Evolutionary conservation across 768 basidiomycete genomes (phyloP), one percentile per base, ranked within the genome.

Genomic region (Tephrocybe rancida): DNA sequence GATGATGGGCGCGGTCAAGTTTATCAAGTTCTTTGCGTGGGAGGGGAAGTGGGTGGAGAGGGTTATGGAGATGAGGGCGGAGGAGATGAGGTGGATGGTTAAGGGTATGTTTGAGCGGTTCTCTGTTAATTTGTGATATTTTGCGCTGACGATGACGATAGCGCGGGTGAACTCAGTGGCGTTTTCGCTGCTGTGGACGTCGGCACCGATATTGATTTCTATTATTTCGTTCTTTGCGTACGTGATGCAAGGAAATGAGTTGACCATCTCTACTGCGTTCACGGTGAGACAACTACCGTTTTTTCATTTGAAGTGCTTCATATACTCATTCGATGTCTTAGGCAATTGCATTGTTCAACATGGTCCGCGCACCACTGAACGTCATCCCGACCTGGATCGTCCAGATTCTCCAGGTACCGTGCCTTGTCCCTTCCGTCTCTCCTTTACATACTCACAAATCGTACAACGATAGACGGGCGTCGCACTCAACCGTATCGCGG

Each of bases 21-120:
- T 88, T 63, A 85, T 88, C 76, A 90, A 91, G 67, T 89, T 90
- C 75, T 90, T 91, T 56, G 88, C 88, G 1, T 91, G 89, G 80
- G 88, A 90, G 59, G 79, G 85, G 37, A 78, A 81, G 11, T 92
- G 92, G 91, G 87, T 89, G 38, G 69, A 79, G 24, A 77, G 84
- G 11, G 84, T 79, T 0, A 63, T 85, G 51, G 84, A 86, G 38
- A 82, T 88, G 2, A 76, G 93, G 55, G 78, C 79, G 37, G 70
- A 70, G 13, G 94, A 95, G 72, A 77, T 95, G 70, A 70, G 78
- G 50, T 91, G 90, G 87, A 78, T 93, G 78, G 68, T 89, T 52
- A 87, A 88, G 76, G 66, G 87, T 87, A 35, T 18, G 14, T 52
- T 14, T 29, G n/a, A n/a, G n/a, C n/a, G 41, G 27, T 19, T n/a